Evolutionary conservation across 257 asterid species (phyloP).

Genomic region (Rhazya stricta): DNA sequence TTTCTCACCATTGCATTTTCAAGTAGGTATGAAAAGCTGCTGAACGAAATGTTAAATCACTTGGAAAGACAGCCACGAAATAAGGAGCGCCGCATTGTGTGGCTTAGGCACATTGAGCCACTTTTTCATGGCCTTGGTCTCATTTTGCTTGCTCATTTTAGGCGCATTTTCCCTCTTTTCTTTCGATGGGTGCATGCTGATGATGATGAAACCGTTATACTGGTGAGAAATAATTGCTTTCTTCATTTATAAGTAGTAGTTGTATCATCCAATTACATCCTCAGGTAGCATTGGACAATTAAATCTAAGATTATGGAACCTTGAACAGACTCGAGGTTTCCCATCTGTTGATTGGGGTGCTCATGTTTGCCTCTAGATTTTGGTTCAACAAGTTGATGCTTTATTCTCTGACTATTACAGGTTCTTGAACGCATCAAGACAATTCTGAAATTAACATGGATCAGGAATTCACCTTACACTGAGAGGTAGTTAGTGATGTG

Average conservation of each 20-base stretch:
- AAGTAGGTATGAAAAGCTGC: constrained; percentile 75
- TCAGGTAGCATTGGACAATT: background rate
- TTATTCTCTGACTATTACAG: constrained; percentile 35
- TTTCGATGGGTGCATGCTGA: constrained; percentile 89
- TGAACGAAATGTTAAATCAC: constrained; percentile 80
- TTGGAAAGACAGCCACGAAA: constrained; percentile 91
- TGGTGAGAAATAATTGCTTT: constrained; percentile 45
- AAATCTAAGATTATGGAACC: background rate
- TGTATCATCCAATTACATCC: background rate
- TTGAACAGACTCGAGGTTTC: background rate
- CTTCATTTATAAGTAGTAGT: background rate
- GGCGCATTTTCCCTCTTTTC: constrained; percentile 83
- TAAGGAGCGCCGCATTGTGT: constrained; percentile 67
- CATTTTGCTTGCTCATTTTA: constrained; percentile 66
- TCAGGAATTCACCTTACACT: constrained; percentile 62
- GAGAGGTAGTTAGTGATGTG: constrained; percentile 45
- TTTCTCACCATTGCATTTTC: constrained; percentile 1
- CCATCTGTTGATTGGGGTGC: background rate
- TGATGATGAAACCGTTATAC: constrained; percentile 75
- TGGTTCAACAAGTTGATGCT: background rate
- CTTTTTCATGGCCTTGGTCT: constrained; percentile 68
- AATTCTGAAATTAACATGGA: constrained; percentile 71
- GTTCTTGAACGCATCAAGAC: constrained; percentile 63
- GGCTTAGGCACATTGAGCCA: constrained; percentile 75
- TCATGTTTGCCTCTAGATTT: background rate